Percentiles rank a stretch among this genome's conserved stretches.
phyloP scores from a whole-genome alignment of 2,329 filamentous ascomycete genomes.

The Trichoderma koningii region DNA sequence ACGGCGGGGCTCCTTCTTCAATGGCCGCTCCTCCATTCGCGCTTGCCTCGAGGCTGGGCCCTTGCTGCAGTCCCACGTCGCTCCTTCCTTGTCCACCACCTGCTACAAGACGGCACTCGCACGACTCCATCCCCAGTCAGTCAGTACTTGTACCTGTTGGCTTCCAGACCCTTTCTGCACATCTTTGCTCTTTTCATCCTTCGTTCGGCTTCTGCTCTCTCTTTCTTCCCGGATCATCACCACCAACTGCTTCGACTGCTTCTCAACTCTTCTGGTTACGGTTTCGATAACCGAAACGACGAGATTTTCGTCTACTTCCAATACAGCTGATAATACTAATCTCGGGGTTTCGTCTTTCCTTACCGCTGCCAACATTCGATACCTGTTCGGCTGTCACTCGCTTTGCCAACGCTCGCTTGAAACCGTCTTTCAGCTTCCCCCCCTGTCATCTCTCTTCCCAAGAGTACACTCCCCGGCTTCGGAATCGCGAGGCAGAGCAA shows the following conservation, averaged over 20 bases:
- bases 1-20: slow-evolving; percentile 17
- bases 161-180: slow-evolving; percentile 24
- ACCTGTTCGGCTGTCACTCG: background rate
- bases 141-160: background rate
- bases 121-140: background rate
- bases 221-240: slow-evolving; percentile 7
- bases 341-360: background rate
- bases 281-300: too few relatives aligned
- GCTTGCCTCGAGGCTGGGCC: slow-evolving; percentile 18
- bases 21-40: slow-evolving; percentile 11
- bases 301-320: too few relatives aligned
- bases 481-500: slow-evolving; percentile 1
- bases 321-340: background rate
- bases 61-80: slow-evolving; percentile 7
- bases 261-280: too few relatives aligned
- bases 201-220: slow-evolving; percentile 8
- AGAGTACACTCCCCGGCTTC: background rate
- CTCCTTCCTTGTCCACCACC: slow-evolving; percentile 7
- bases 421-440: background rate
- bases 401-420: background rate
- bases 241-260: background rate
- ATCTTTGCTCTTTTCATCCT: slow-evolving; percentile 32
- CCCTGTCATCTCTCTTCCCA: background rate
- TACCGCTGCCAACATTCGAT: background rate
- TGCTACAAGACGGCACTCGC: background rate